These are phyloP conservation scores for Boechera divaricarpa DNA, from an alignment of 345 rosid species.

Conservation along the genomic window DNA sequence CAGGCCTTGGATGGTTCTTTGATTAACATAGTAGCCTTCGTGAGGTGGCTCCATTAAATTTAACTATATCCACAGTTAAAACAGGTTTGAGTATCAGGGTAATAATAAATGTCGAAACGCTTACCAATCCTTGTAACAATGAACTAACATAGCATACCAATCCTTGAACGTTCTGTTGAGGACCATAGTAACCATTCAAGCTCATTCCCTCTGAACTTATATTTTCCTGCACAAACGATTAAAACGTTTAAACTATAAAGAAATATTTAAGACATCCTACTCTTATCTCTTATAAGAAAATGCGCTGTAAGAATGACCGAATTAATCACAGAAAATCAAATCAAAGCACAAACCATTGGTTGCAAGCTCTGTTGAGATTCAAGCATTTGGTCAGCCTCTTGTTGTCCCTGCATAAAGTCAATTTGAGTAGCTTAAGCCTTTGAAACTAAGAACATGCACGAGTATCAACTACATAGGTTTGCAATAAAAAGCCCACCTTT, in stretches of 20 bases:
- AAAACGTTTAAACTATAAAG: constrained; percentile 4
- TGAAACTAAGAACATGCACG: background rate
- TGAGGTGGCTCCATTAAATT: constrained; percentile 77
- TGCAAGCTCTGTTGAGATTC: constrained; percentile 58
- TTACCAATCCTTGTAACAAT: background rate
- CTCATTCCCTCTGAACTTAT: constrained; percentile 56
- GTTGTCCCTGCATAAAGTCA: constrained; percentile 51
- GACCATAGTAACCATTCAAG: constrained; percentile 59
- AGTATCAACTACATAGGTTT: constrained; percentile 4
- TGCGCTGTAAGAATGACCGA: background rate
- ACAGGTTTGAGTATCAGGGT: constrained; percentile 13
- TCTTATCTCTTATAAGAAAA: background rate
- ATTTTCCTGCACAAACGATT: constrained; percentile 49
- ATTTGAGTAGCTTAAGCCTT: constrained; percentile 16
- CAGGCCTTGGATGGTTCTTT: constrained; percentile 57
- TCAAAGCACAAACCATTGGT: constrained; percentile 53
- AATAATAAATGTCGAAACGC: background rate
- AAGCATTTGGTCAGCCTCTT: constrained; percentile 51
- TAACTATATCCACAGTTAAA: constrained; percentile 52
- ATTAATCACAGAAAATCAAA: background rate
- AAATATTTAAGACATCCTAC: constrained; percentile 7
- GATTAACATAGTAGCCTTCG: constrained; percentile 66
- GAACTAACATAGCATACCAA: constrained; percentile 46
- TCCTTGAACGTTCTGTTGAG: constrained; percentile 63
- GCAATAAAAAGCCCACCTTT: constrained; percentile 47